These are phyloP conservation scores for Skeletonema tropicum DNA, from an alignment of 108 stramenopile genomes.

Conservation along the genomic window DNA sequence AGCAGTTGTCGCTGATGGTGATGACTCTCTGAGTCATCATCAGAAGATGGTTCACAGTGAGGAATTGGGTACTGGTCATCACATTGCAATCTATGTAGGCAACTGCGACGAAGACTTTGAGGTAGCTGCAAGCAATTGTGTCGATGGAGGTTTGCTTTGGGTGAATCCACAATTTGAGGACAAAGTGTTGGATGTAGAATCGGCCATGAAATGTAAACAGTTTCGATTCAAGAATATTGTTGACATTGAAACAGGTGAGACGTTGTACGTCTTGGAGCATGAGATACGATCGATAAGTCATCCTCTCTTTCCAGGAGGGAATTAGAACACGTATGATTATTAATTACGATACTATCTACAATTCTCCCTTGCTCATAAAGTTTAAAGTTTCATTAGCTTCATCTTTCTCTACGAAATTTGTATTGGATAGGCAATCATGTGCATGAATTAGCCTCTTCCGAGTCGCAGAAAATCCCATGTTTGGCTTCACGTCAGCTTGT, in stretches of 20 bases:
- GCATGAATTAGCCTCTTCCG: constrained; percentile 81
- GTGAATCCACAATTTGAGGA: constrained; percentile 59
- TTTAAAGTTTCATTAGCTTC: background rate
- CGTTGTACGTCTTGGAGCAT: constrained; percentile 66
- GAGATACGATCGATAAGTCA: constrained; percentile 61
- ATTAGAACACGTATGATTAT: background rate
- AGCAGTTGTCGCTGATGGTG: constrained; percentile 19
- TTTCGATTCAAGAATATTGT: constrained; percentile 74
- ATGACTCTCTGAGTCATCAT: constrained; percentile 2
- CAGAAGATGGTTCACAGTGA: background rate
- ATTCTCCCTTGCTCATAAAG: background rate
- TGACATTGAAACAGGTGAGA: constrained; percentile 55
- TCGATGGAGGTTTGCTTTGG: constrained; percentile 44
- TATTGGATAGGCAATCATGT: constrained; percentile 58
- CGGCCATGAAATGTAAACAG: constrained; percentile 45
- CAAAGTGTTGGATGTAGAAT: constrained; percentile 24
- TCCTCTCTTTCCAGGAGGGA: constrained; percentile 42
- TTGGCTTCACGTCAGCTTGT: constrained; percentile 82
- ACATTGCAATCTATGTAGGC: constrained; percentile 61
- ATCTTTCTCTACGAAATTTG: constrained; percentile 21
- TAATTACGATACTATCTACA: background rate
- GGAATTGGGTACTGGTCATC: constrained; percentile 46
- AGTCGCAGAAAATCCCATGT: constrained; percentile 86
- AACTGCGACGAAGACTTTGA: constrained; percentile 45
- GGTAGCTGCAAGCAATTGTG: constrained; percentile 44